Base-by-base conservation (phyloP, 805 yeast species). In the Candida khao-thaluensis region DNA sequence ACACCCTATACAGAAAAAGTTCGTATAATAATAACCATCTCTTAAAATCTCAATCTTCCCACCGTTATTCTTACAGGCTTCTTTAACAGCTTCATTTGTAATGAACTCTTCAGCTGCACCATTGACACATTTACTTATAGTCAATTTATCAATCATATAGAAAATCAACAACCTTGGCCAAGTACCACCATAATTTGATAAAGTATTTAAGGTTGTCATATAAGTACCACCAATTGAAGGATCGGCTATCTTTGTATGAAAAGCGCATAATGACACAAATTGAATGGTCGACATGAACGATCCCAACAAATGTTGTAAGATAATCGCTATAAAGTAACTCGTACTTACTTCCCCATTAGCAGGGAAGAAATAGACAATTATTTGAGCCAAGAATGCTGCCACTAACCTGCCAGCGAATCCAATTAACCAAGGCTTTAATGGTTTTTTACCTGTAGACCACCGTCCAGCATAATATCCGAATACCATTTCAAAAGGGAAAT, bases 181-280 rank as follows among this genome's bases (percentile, higher is more conserved):
- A 30, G 95, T 93, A 8, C 99, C 99, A 17, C 99, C 99, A 42
- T 91, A 72, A 58, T 93, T 93, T 29, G 95, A 80, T 34, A 93
- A 69, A 0, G 99, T 93, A 61, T 93, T 93, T 42, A 93, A 69
- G 0, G 95, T 82, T 0, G 99, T 93, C 98, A 93, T 91, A 60
- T 93, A 93, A 0, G 99, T 93, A 1, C 99, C 99, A 12, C 99
- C 99, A 52, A 93, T 86, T 14, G 81, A 64, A 0, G 99, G 98
- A 57, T 93, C 99, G 2, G 99, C 96, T 39, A 93, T 85, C 51
- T 82, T 81, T 2, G 97, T 91, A 63, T 91, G 97, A 71, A 93
- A 93, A 0, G 98, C 95, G 55, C 89, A 84, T 30, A 93, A 79
- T 1, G 95, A 85, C 14, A 93, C 98, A 65, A 93, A 91, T 62